Percentiles rank a stretch among this genome's conserved stretches.
Conservation (phyloP, 352 stramenopile species). For the Globisporangium canariense region DNA sequence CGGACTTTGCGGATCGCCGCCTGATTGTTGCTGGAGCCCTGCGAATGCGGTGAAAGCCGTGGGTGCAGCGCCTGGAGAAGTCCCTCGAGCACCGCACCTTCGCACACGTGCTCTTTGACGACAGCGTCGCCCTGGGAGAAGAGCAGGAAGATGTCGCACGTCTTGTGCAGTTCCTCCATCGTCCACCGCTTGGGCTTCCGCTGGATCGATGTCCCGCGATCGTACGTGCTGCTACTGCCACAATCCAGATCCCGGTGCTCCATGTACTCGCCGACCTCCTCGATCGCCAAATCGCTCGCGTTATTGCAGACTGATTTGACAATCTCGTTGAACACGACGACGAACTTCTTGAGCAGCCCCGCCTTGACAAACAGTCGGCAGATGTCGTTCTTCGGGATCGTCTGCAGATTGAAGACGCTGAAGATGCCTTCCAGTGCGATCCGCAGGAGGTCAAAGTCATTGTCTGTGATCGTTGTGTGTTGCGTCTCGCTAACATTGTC, state of each 20-base stretch:
- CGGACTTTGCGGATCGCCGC: conserved; percentile 14
- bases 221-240: neutral
- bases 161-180: conserved; percentile 68
- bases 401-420: conserved; percentile 89
- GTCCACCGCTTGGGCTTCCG: conserved; percentile 35
- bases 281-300: conserved; percentile 8
- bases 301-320: conserved; percentile 28
- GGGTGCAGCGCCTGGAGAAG: conserved; percentile 55
- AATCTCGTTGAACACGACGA: conserved; percentile 84
- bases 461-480: conserved; percentile 21
- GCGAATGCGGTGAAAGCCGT: conserved; percentile 5
- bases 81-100: conserved; percentile 70
- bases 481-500: conserved; percentile 17
- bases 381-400: conserved; percentile 92
- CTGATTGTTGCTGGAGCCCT: conserved; percentile 12
- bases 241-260: neutral
- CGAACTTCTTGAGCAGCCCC: conserved; percentile 85
- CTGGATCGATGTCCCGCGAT: conserved; percentile 7
- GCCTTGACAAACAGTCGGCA: conserved; percentile 93
- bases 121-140: conserved; percentile 91
- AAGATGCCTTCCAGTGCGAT: conserved; percentile 90
- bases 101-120: conserved; percentile 92
- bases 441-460: conserved; percentile 58
- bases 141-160: conserved; percentile 86
- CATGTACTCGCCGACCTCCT: conserved; percentile 9